phyloP scores from a whole-genome alignment of 345 rosid species.

The Moringa oleifera region DNA sequence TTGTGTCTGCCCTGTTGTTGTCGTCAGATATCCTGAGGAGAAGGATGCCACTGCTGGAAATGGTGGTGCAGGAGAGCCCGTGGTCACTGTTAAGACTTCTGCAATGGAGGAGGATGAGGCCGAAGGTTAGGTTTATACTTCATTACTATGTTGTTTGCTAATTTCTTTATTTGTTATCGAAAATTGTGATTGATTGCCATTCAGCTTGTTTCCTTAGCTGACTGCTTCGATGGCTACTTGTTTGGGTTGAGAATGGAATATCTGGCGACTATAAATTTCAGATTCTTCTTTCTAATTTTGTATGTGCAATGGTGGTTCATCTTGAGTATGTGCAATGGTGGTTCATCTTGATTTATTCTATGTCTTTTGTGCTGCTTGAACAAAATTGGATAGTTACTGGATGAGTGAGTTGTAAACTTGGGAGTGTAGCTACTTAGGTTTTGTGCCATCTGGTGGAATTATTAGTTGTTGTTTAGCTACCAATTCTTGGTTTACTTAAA shows the following conservation, averaged over 20 bases:
- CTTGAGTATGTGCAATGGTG: too few species aligned
- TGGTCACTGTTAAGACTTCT: conserved; percentile 32
- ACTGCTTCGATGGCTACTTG: not conserved
- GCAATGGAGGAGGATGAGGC: conserved; percentile 20
- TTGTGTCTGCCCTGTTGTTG: conserved; percentile 85
- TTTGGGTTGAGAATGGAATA: not conserved
- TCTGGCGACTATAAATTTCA: not conserved
- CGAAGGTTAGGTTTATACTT: conserved; percentile 30
- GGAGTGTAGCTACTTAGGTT: too few species aligned
- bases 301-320: too few species aligned
- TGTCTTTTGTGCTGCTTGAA: too few species aligned
- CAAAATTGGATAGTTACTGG: too few species aligned
- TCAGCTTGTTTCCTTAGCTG: not conserved
- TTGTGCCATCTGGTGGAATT: too few species aligned
- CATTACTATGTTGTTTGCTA: not conserved
- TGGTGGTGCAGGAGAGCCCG: conserved; percentile 25
- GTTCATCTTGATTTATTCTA: too few species aligned
- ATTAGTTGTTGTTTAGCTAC: too few species aligned
- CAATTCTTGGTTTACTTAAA: too few species aligned
- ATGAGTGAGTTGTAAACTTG: too few species aligned
- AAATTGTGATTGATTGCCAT: not conserved
- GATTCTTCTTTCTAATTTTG: too few species aligned
- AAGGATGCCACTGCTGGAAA: conserved; percentile 31
- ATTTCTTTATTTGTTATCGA: not conserved
- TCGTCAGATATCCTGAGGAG: conserved; percentile 74